A percentile compares a stretch with the other conserved stretches of the same genome.
Evolutionary conservation across 805 yeast genomes (phyloP).

Genomic region (Teunomyces pallodes): DNA sequence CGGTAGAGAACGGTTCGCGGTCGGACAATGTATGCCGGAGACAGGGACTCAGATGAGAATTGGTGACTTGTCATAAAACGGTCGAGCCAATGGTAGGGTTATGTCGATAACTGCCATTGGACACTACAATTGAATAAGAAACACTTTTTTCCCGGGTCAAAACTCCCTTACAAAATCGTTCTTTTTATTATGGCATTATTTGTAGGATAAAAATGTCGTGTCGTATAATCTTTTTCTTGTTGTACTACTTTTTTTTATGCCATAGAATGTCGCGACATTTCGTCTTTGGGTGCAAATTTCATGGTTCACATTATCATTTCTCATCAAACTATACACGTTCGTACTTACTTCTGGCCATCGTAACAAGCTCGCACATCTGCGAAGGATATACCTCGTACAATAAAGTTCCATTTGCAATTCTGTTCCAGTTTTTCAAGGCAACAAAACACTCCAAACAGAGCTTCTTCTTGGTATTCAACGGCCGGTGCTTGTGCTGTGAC

Average conservation of each 20-base stretch:
- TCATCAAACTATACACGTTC: not conserved
- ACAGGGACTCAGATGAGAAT: not conserved
- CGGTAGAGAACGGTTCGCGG: slow-evolving; percentile 6
- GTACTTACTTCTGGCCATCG: slow-evolving; percentile 14
- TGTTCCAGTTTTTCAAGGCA: not conserved
- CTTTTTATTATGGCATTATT: too few species aligned
- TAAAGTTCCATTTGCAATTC: slow-evolving; percentile 23
- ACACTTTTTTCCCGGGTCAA: too few species aligned
- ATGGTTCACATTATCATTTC: not conserved
- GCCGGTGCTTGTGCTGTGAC: slow-evolving; percentile 5
- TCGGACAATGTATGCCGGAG: slow-evolving; percentile 4
- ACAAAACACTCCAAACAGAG: slow-evolving; percentile 26
- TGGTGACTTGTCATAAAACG: not conserved
- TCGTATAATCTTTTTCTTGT: not conserved
- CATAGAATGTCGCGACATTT: not conserved
- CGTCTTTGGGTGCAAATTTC: not conserved
- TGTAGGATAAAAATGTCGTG: not conserved
- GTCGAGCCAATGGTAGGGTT: too few species aligned
- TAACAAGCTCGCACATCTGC: slow-evolving; percentile 19
- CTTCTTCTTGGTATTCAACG: slow-evolving; percentile 17
- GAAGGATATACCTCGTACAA: slow-evolving; percentile 19
- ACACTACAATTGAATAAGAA: too few species aligned
- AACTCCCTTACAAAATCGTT: too few species aligned
- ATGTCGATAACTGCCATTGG: too few species aligned
- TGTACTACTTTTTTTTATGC: too few species aligned